Evolutionary conservation across 352 stramenopile genomes (phyloP), one percentile per base, ranked within the genome.

Genomic region (Phytophthora cryptogea): DNA sequence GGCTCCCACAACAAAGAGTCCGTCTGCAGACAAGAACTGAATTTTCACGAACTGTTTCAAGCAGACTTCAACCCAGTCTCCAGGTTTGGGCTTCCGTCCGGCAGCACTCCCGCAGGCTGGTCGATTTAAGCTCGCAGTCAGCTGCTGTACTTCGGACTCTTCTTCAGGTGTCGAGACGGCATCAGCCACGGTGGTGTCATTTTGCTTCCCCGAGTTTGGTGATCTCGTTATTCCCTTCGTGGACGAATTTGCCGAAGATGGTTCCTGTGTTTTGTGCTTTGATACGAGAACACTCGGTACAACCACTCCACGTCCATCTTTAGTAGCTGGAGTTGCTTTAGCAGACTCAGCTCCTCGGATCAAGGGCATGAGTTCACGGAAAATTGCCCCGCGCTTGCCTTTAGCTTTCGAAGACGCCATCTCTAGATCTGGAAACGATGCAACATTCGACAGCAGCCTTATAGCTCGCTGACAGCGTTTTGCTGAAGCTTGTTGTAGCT

Each of bases 11-110:
- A 87, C 56, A 16, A 70, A 65, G 1, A 56, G 16, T 5, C 63
- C 70, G 13, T 85, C 73, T 1, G 30, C 20, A 13, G 76, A 80
- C 13, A 83, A 31, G 35, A 69, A 70, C 7, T 58, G 37, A 53
- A 89, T 76, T 47, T 70, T 73, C 14, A 88, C 14, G 32, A 81
- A 88, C 36, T 71, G 64, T 43, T 82, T 81, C 16, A 65, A 33
- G 13, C 28, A 50, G 14, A 90, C 16, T 61, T 90, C 68, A 8
- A 90, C 39, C 78, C 80, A 87, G 20, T 90, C 75, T 14, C 80
- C 72, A 30, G 45, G 41, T 14, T 73, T 76, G 6, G 78, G 76
- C 8, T 49, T 68, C 13, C 32, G 48, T 41, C 27, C 27, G 20
- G 10, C 39, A 51, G 43, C 26, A 11, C 39, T 51, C 1, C n/a